phyloP scores from a whole-genome alignment of 2,329 filamentous ascomycete species.

The Hymenoscyphus linearis region DNA sequence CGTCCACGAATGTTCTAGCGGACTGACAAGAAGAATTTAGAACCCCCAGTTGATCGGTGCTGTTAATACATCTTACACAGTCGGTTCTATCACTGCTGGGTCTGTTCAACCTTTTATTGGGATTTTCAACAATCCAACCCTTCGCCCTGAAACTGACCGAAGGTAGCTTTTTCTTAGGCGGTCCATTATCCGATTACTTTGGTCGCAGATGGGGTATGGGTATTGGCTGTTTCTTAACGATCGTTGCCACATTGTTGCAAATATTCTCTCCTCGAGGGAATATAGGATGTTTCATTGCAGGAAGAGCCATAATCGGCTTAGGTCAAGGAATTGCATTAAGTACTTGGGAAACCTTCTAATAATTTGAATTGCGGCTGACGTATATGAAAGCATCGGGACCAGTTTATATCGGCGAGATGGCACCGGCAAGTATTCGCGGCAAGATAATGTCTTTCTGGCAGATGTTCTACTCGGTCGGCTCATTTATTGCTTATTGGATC shows the following conservation, averaged over 20 bases:
- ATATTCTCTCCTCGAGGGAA: slow-evolving; percentile 56
- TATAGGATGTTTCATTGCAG: slow-evolving; percentile 62
- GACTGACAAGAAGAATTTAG: slow-evolving; percentile 14
- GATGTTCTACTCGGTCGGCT: slow-evolving; percentile 60
- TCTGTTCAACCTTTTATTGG: not conserved
- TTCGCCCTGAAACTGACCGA: not conserved
- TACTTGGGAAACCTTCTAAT: slow-evolving; percentile 27
- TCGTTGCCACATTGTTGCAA: slow-evolving; percentile 65
- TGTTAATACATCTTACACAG: slow-evolving; percentile 65
- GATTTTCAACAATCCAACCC: not conserved
- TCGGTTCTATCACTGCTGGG: slow-evolving; percentile 61
- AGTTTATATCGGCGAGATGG: slow-evolving; percentile 66
- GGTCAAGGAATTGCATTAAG: slow-evolving; percentile 64
- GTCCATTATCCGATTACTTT: slow-evolving; percentile 53
- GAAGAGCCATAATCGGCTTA: slow-evolving; percentile 63
- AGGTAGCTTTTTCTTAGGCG: slow-evolving; percentile 58
- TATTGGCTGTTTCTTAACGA: slow-evolving; percentile 57
- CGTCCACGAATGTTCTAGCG: not conserved
- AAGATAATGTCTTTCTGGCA: slow-evolving; percentile 68
- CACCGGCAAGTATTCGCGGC: slow-evolving; percentile 58
- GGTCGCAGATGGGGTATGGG: slow-evolving; percentile 63
- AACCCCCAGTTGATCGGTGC: slow-evolving; percentile 42
- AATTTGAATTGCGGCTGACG: not conserved
- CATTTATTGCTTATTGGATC: slow-evolving; percentile 61
- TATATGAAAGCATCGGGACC: slow-evolving; percentile 51